These are phyloP conservation scores for Candida easanensis DNA, from an alignment of 805 yeast species.

Conservation along the genomic window DNA sequence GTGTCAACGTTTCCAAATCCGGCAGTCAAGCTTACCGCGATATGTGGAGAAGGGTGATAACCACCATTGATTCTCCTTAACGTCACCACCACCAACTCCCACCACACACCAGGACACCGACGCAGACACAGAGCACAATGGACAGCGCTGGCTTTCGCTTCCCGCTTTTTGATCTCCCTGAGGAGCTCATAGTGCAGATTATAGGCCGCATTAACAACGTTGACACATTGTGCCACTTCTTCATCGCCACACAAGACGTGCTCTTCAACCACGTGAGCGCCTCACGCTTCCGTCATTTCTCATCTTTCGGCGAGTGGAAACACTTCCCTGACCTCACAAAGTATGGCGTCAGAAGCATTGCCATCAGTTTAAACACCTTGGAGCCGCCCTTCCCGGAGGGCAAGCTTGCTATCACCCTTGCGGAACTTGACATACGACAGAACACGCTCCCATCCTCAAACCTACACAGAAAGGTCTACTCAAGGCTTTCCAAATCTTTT, in stretches of 20 bases:
- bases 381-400: background rate
- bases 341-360: background rate
- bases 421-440: background rate
- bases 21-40: background rate
- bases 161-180: background rate
- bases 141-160: background rate
- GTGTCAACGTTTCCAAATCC: background rate
- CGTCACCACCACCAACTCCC: background rate
- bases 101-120: background rate
- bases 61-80: background rate
- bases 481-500: background rate
- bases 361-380: background rate
- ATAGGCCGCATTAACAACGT: background rate
- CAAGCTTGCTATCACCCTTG: conserved; percentile 1
- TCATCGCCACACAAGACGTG: background rate
- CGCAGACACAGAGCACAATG: background rate
- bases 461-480: background rate
- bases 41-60: background rate
- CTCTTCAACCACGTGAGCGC: background rate
- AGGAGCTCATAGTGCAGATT: conserved; percentile 1
- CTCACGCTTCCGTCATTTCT: conserved; percentile 1
- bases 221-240: conserved; percentile 1
- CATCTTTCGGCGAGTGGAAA: background rate
- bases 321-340: background rate
- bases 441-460: background rate